Evolutionary conservation across 1,139 yeast genomes (phyloP).

Genomic region (Pichia sp.): DNA sequence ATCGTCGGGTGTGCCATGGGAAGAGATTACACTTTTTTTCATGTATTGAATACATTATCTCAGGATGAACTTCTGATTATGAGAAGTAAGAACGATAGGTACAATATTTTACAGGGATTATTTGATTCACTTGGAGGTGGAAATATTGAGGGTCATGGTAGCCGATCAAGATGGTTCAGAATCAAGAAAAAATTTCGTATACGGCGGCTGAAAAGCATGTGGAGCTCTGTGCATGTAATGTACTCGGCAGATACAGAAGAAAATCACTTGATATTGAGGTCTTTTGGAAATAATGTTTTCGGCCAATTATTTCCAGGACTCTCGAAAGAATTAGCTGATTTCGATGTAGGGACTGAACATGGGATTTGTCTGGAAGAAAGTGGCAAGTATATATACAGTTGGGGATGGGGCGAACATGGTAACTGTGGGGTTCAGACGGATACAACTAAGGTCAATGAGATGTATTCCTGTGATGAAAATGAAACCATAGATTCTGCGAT

Average conservation of each 20-base stretch:
- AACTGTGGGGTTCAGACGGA: constrained; percentile 62
- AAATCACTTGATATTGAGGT: constrained; percentile 21
- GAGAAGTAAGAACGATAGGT: constrained; percentile 13
- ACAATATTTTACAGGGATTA: constrained; percentile 6
- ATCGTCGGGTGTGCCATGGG: constrained; percentile 36
- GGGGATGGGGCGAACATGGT: constrained; percentile 99
- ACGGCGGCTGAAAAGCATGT: constrained; percentile 48
- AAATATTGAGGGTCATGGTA: not conserved
- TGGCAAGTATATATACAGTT: constrained; percentile 44
- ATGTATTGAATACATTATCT: not conserved
- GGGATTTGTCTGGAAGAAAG: constrained; percentile 45
- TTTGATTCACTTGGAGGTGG: not conserved
- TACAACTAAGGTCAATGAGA: not conserved
- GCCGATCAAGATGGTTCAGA: constrained; percentile 4
- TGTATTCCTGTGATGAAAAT: constrained; percentile 12
- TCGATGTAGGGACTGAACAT: constrained; percentile 81
- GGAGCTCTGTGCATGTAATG: constrained; percentile 72
- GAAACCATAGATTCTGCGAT: constrained; percentile 33
- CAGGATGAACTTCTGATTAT: not conserved
- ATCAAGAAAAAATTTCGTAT: not conserved
- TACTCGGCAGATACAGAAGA: constrained; percentile 21
- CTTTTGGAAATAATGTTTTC: constrained; percentile 74
- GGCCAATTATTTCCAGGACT: constrained; percentile 43
- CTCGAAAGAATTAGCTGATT: constrained; percentile 15
- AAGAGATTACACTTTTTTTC: constrained; percentile 41